Evolutionary conservation across 1,284 basidiomycete genomes (phyloP).

Genomic region (Heliocybe sulcata): DNA sequence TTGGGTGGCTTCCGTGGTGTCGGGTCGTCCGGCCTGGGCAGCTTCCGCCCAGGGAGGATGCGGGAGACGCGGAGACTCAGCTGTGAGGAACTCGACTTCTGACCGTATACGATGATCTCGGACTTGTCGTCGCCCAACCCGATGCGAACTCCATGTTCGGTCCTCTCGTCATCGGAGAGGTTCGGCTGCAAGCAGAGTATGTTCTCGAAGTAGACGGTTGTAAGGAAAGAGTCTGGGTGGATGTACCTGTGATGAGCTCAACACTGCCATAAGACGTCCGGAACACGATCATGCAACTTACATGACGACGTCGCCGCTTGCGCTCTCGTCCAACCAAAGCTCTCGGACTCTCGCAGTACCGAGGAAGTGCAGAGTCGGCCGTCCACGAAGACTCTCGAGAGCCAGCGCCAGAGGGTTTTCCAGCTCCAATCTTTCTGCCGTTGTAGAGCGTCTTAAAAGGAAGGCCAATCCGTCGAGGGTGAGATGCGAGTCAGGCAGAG

Average conservation of each 20-base stretch:
- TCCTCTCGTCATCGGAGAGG: constrained; percentile 25
- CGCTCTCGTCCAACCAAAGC: constrained; percentile 51
- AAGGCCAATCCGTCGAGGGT: constrained; percentile 66
- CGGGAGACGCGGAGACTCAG: constrained; percentile 42
- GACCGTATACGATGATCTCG: constrained; percentile 63
- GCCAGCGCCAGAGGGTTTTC: constrained; percentile 65
- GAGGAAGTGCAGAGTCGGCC: constrained; percentile 53
- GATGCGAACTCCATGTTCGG: constrained; percentile 51
- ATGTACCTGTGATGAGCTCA: constrained; percentile 43
- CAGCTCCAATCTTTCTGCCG: constrained; percentile 27
- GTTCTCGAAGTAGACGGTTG: constrained; percentile 63
- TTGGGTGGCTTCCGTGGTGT: constrained; percentile 55
- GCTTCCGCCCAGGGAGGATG: constrained; percentile 27
- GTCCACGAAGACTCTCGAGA: constrained; percentile 74
- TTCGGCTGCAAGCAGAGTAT: constrained; percentile 49
- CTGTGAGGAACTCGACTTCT: constrained; percentile 14
- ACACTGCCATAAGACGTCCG: not conserved
- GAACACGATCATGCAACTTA: constrained; percentile 24
- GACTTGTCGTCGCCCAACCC: constrained; percentile 57
- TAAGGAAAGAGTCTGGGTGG: constrained; percentile 56
- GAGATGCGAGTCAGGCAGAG: constrained; percentile 64
- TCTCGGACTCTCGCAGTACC: constrained; percentile 45
- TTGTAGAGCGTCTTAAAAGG: constrained; percentile 23
- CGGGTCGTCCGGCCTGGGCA: constrained; percentile 54
- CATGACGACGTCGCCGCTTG: constrained; percentile 53